Conservation (phyloP, 2,329 filamentous ascomycete genomes). For the Sphaerostilbella broomeana region DNA sequence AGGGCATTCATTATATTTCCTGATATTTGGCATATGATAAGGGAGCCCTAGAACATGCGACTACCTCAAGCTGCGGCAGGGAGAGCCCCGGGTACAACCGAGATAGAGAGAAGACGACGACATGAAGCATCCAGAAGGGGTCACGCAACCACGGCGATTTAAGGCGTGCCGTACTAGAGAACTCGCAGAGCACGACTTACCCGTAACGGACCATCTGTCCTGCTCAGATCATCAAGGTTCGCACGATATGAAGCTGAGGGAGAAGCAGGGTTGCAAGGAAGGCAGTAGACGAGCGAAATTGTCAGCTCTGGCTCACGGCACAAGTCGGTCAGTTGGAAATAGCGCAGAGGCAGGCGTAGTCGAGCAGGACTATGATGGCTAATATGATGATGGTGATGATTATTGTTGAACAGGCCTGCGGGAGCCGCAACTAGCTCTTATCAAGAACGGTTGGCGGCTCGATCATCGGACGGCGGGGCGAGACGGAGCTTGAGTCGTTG, state of each 20-base stretch:
- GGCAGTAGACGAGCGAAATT: constrained; percentile 1
- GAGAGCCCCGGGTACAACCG: too few relatives aligned
- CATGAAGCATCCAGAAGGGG: neutral
- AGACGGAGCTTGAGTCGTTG: constrained; percentile 1
- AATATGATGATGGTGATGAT: too few relatives aligned
- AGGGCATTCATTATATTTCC: too few relatives aligned
- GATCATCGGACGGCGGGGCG: constrained; percentile 11
- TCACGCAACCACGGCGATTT: constrained; percentile 7
- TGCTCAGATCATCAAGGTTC: constrained; percentile 12
- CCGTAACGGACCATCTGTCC: constrained; percentile 12
- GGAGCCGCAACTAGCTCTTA: constrained; percentile 12
- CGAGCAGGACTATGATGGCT: too few relatives aligned
- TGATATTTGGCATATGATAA: too few relatives aligned
- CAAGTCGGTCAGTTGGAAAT: too few relatives aligned
- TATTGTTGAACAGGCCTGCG: constrained; percentile 5
- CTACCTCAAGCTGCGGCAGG: too few relatives aligned
- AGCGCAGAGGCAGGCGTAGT: too few relatives aligned
- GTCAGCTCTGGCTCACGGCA: neutral
- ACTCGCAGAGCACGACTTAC: constrained; percentile 6
- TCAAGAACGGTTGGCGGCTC: constrained; percentile 6
- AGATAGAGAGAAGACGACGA: neutral
- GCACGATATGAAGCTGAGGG: neutral
- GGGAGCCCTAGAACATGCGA: too few relatives aligned
- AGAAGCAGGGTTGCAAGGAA: neutral
- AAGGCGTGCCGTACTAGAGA: constrained; percentile 2